These are phyloP conservation scores for Musa itinerans DNA, from an alignment of 176 grass and related monocot species.

Conservation along the genomic window DNA sequence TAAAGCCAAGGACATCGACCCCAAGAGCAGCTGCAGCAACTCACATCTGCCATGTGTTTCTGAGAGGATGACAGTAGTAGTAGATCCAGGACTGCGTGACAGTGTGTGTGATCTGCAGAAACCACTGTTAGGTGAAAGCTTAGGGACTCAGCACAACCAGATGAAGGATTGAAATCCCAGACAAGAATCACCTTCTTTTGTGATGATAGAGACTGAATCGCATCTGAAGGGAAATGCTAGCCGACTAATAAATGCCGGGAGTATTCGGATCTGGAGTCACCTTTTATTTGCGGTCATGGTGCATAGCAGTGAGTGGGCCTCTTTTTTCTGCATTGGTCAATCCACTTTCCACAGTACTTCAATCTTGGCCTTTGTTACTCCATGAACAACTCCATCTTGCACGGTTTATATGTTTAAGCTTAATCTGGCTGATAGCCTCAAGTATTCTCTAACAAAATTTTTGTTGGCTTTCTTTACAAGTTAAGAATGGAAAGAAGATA, in stretches of 20 bases:
- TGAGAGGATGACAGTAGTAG: not conserved
- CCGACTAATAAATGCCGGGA: slow-evolving; percentile 24
- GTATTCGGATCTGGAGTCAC: slow-evolving; percentile 45
- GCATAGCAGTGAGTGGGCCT: slow-evolving; percentile 46
- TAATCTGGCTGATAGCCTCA: no score
- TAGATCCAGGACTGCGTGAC: not conserved
- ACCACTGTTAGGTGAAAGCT: slow-evolving; percentile 23
- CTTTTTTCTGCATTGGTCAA: slow-evolving; percentile 52
- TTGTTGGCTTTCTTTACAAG: no score
- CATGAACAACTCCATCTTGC: slow-evolving; percentile 42
- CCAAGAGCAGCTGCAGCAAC: not conserved
- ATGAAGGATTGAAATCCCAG: no score
- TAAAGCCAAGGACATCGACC: slow-evolving; percentile 2
- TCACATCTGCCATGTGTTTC: not conserved
- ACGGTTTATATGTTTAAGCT: slow-evolving; percentile 21
- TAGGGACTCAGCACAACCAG: no score
- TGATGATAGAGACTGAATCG: no score
- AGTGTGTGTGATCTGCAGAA: slow-evolving; percentile 15
- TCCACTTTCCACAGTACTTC: slow-evolving; percentile 36
- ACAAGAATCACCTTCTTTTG: no score
- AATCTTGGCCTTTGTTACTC: slow-evolving; percentile 28
- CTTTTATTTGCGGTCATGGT: slow-evolving; percentile 55
- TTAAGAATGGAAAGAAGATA: no score
- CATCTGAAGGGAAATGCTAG: no score
- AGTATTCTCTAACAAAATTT: no score